Percentiles rank a stretch among this genome's conserved stretches.
These are phyloP conservation scores for Microdochium bolleyi DNA, from an alignment of 2,329 filamentous ascomycete species.

Conservation along the genomic window DNA sequence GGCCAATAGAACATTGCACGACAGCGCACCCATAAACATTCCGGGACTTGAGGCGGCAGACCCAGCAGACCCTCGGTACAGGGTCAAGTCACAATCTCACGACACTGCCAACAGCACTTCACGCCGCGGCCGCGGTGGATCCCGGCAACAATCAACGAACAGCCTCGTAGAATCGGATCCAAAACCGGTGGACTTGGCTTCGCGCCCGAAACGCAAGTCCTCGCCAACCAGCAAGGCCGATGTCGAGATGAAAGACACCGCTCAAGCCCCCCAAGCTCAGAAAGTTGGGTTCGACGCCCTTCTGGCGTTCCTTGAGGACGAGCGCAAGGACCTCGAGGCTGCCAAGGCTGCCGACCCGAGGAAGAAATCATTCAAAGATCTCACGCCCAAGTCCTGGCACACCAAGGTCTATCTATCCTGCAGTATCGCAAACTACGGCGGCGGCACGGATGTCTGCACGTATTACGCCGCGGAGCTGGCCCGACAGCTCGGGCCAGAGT, in stretches of 20 bases:
- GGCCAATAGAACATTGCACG: constrained; percentile 3
- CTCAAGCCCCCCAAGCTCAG: constrained; percentile 1
- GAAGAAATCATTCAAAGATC: constrained; percentile 19
- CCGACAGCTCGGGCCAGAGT: constrained; percentile 16
- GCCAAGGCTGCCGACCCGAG: constrained; percentile 13
- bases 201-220: constrained; percentile 9
- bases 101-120: constrained; percentile 9
- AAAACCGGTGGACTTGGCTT: neutral
- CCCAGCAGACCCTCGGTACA: constrained; percentile 5
- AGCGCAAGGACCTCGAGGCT: constrained; percentile 13
- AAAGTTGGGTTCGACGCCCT: constrained; percentile 3
- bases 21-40: neutral
- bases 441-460: constrained; percentile 29
- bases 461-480: constrained; percentile 34
- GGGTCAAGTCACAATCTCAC: constrained; percentile 13
- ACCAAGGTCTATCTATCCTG: constrained; percentile 27
- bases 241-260: constrained; percentile 14
- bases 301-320: constrained; percentile 13
- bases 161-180: constrained; percentile 9
- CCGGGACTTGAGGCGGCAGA: neutral
- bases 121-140: constrained; percentile 4
- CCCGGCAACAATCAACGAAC: constrained; percentile 1
- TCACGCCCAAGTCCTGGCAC: constrained; percentile 14
- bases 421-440: constrained; percentile 27
- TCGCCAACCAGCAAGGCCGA: constrained; percentile 9